Conservation (phyloP, 1,284 basidiomycete genomes). For the Coniferiporia sulphurascens region DNA sequence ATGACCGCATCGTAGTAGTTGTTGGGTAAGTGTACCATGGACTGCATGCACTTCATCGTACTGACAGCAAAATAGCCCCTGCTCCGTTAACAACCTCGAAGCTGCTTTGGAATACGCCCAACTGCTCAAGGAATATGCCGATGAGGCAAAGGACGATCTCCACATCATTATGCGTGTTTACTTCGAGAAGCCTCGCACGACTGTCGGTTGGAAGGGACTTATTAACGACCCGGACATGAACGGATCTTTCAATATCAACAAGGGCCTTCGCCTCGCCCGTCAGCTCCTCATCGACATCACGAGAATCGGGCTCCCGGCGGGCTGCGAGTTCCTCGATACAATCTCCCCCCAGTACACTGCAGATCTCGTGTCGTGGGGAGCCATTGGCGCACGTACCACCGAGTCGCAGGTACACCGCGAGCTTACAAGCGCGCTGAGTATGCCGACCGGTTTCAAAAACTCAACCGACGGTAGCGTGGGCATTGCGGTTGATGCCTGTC, state of each 20-base stretch:
- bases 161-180: slow-evolving; percentile 97
- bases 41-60: not conserved
- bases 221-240: slow-evolving; percentile 94
- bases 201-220: slow-evolving; percentile 97
- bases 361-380: slow-evolving; percentile 95
- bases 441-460: slow-evolving; percentile 85
- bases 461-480: slow-evolving; percentile 74
- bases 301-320: slow-evolving; percentile 80
- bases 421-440: slow-evolving; percentile 78
- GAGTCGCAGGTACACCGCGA: slow-evolving; percentile 96
- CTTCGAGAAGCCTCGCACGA: slow-evolving; percentile 95
- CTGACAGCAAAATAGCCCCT: slow-evolving; percentile 55
- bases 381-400: slow-evolving; percentile 93
- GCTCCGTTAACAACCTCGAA: slow-evolving; percentile 87
- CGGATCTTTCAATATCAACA: slow-evolving; percentile 90
- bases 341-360: slow-evolving; percentile 94
- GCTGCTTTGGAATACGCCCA: slow-evolving; percentile 83
- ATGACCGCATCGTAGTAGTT: slow-evolving; percentile 86
- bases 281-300: slow-evolving; percentile 85
- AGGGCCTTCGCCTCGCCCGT: slow-evolving; percentile 88
- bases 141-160: slow-evolving; percentile 78
- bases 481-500: slow-evolving; percentile 88
- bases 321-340: slow-evolving; percentile 87
- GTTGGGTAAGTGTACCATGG: slow-evolving; percentile 57
- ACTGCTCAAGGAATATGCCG: slow-evolving; percentile 77